Evolutionary conservation across 345 rosid species (phyloP).

Genomic region (Cochlearia excelsa): DNA sequence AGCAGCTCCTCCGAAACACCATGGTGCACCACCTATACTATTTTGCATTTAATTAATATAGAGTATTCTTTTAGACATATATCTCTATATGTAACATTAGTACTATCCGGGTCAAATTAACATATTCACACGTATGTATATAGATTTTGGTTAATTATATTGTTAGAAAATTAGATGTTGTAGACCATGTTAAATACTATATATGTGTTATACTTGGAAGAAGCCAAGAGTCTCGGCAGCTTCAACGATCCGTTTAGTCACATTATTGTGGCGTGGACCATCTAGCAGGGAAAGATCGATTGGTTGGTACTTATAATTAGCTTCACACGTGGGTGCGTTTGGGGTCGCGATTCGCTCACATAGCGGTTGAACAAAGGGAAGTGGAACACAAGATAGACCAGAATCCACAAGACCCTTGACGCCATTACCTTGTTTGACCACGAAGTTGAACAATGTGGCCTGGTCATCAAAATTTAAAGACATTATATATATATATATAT

Average conservation of each 20-base stretch:
- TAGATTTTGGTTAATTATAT: background rate
- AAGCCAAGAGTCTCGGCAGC: slow-evolving; percentile 59
- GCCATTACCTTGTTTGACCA: slow-evolving; percentile 49
- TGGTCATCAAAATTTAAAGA: slow-evolving; percentile 33
- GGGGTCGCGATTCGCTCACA: slow-evolving; percentile 45
- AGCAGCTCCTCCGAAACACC: slow-evolving; percentile 50
- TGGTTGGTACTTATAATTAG: slow-evolving; percentile 16
- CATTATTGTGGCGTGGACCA: slow-evolving; percentile 41
- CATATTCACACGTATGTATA: background rate
- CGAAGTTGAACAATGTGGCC: slow-evolving; percentile 44
- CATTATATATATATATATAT: slow-evolving; percentile 16
- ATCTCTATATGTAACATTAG: background rate
- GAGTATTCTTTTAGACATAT: no score
- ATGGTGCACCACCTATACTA: slow-evolving; percentile 46
- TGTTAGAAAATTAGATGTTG: background rate
- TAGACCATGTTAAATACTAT: background rate
- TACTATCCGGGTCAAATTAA: background rate
- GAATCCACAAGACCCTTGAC: slow-evolving; percentile 56
- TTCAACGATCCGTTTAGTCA: slow-evolving; percentile 36
- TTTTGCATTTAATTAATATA: no score
- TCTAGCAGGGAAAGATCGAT: slow-evolving; percentile 47
- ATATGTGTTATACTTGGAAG: slow-evolving; percentile 35
- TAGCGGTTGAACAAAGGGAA: slow-evolving; percentile 38
- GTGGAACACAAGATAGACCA: slow-evolving; percentile 46
- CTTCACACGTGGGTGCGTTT: slow-evolving; percentile 15